Base-by-base conservation (phyloP, 257 asterid species). In the Linderniella brevidens region DNA sequence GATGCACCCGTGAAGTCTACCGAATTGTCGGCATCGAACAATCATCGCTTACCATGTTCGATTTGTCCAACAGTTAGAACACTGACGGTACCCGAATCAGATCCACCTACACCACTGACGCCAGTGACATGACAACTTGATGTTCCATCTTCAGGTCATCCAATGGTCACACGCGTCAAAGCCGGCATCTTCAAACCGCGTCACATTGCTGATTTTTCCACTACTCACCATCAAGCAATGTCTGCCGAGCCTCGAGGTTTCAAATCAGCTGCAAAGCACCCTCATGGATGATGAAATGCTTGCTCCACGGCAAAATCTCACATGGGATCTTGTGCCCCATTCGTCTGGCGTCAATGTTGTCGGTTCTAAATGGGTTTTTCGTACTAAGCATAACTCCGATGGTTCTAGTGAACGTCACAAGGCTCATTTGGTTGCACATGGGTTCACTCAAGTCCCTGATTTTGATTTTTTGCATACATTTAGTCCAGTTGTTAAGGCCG, bases 201-300 rank as follows among this genome's bases (percentile, higher is more conserved):
- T 2, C 9, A 40, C 0, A 40, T 40, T 40, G 45, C 3, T 14
- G 45, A 40, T 40, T 40, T 25, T 25, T 3, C 32, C 32, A 25
- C n/a, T 40, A 2, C 45, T 11, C 45, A 4, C 9, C 0, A 2
- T 40, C 45, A 40, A 11, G n/a, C 16, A 12, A 40, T 2, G 16
- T 40, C 32, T 40, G 9, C 16, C 6, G 16, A 40, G 0, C 3
- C 2, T 40, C 14, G 14, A 10, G 16, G 16, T 40, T 11, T 14
- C n/a, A 40, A n/a, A 40, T 12, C 45, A 40, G 45, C 45, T 14
- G 45, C 45, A 12, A 40, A 40, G 11, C 45, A 40, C 9, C 16
- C 45, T 14, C 45, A 40, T 40, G 3, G 45, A 40, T 40, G 45
- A 40, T 11, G 45, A 40, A 40, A 40, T 40, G 45, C n/a, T 11